Base-by-base conservation (phyloP, 495 filamentous ascomycete genomes). In the Podospora pseudopauciseta region DNA sequence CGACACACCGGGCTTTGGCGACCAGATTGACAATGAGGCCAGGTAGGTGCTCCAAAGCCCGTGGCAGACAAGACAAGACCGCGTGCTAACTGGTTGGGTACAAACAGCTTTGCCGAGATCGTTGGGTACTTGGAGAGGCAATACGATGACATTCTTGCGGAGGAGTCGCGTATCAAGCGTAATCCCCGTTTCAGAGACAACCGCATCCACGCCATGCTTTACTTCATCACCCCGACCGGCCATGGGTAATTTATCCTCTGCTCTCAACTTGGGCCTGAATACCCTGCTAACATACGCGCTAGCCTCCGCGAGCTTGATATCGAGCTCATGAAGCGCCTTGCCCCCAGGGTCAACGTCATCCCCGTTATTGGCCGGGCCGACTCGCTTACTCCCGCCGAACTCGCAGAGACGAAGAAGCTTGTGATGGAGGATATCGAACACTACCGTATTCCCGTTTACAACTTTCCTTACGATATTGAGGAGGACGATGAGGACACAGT, bases 351-450 rank as follows among this genome's bases (percentile, higher is more conserved):
- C 75, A 99, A 99, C 81, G 96, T 99, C 64, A 98, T 99, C 72
- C 95, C 95, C 71, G 95, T 99, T 67, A 97, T 99, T 76, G 95
- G 95, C 77, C 97, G 97, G 79, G 95, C 95, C 75, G 95, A 99
- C 77, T 94, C 95, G 30, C 90, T 99, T 66, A 99, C 95, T 60
- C 96, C 96, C 59, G 90, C 91, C 63, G 95, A 99, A 82, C 88
- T 98, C 65, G 95, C 95, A 65, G 96, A 99, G 80, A 97, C 94
- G 54, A 99, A 99, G 88, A 98, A 97, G 84, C 86, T 99, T 63
- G 93, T 99, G 74, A 99, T 99, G 96, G 95, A 99, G 83, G 95
- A 99, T 76, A 99, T 99, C 71, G 95, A 99, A 79, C 95, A 99
- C 81, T 99, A 99, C 86, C 92, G 95, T 79, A 99, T 99, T 74